Evolutionary conservation across 805 yeast species (phyloP).

Genomic region (Metschnikowia chrysomelidarum): DNA sequence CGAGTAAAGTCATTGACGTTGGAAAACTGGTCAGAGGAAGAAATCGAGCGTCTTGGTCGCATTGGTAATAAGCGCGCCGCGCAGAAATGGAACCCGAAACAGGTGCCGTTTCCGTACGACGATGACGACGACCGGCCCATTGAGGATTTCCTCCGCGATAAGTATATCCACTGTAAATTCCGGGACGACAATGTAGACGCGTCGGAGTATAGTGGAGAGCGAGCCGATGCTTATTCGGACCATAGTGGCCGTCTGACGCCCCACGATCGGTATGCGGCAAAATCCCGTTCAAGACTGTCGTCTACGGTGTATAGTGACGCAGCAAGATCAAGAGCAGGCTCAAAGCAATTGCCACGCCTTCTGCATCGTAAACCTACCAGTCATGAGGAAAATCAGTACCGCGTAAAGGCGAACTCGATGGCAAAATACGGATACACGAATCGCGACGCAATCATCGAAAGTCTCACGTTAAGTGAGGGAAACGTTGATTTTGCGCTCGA

Average conservation of each 20-base stretch:
- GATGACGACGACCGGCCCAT: conserved; percentile 60
- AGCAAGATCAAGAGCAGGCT: conserved; percentile 7
- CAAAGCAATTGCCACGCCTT: conserved; percentile 36
- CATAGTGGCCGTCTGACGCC: conserved; percentile 14
- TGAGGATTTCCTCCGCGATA: conserved; percentile 60
- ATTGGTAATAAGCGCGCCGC: conserved; percentile 65
- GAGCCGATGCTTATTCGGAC: conserved; percentile 9
- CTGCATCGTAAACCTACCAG: conserved; percentile 53
- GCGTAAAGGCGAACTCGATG: conserved; percentile 43
- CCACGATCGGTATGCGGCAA: conserved; percentile 5
- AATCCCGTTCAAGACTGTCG: conserved; percentile 21
- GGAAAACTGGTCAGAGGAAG: conserved; percentile 64
- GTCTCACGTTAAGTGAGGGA: conserved; percentile 58
- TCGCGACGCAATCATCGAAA: conserved; percentile 59
- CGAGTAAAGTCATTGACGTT: conserved; percentile 69
- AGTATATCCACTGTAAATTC: conserved; percentile 64
- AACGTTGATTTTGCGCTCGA: conserved; percentile 58
- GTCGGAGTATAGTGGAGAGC: conserved; percentile 37
- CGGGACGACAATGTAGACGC: conserved; percentile 38
- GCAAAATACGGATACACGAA: conserved; percentile 55
- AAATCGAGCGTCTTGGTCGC: conserved; percentile 43
- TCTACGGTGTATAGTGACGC: conserved; percentile 1
- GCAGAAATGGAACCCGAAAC: conserved; percentile 64
- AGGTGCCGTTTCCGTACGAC: conserved; percentile 69
- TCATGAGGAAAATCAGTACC: conserved; percentile 51